These are phyloP conservation scores for Cicer chorassanicum DNA, from an alignment of 306 rosid species.

Conservation along the genomic window DNA sequence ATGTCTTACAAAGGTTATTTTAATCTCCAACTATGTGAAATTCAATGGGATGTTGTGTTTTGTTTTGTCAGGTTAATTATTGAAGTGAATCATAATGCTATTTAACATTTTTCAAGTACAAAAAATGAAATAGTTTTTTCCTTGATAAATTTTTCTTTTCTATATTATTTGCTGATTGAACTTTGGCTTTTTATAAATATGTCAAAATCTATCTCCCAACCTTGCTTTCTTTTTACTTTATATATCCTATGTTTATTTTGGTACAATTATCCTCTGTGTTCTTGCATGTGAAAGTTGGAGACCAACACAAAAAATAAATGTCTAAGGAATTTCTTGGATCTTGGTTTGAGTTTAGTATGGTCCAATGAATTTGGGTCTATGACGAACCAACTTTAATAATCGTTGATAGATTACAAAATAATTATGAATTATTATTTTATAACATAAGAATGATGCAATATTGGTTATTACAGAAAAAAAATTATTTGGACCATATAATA, in stretches of 20 bases:
- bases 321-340: background rate
- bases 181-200: constrained; percentile 20
- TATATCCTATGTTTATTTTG: background rate
- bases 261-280: background rate
- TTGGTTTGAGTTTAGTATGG: background rate
- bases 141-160: background rate
- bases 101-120: constrained; percentile 28
- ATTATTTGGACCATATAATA: background rate
- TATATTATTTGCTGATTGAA: background rate
- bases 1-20: constrained; percentile 19
- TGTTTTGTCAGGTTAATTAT: background rate
- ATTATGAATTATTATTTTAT: background rate
- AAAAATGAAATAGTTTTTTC: background rate
- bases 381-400: background rate
- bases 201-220: background rate
- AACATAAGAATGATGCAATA: background rate
- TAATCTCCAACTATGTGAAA: constrained; percentile 8
- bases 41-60: constrained; percentile 5
- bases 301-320: background rate
- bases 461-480: background rate
- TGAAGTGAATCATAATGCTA: constrained; percentile 22
- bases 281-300: constrained; percentile 14
- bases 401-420: background rate
- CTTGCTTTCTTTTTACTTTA: background rate
- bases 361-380: background rate